phyloP scores from a whole-genome alignment of 2,329 filamentous ascomycete genomes.

The Colletotrichum gloeosporioides region DNA sequence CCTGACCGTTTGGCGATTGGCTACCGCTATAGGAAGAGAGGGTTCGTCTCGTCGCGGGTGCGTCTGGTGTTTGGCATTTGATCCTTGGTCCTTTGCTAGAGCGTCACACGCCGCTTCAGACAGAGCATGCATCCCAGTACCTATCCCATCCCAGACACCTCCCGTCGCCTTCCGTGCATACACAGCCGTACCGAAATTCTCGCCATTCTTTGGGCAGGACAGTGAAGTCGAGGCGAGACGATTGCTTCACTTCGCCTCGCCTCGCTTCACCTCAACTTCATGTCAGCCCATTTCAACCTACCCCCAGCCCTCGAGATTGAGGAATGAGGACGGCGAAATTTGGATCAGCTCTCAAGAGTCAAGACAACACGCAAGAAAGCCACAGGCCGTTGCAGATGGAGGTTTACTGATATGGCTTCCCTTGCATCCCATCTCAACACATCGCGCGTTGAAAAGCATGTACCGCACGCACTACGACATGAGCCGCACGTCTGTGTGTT shows the following conservation, averaged over 20 bases:
- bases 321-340: neutral
- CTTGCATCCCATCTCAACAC: neutral
- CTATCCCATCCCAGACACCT: neutral
- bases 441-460: neutral
- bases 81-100: neutral
- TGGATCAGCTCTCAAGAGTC: neutral
- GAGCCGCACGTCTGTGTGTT: neutral
- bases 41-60: conserved; percentile 16
- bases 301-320: neutral
- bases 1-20: neutral
- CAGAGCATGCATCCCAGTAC: neutral
- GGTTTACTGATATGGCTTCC: neutral
- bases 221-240: neutral
- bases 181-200: neutral
- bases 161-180: neutral
- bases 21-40: neutral
- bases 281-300: neutral
- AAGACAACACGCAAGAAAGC: neutral
- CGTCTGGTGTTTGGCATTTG: conserved; percentile 10
- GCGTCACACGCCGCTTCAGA: neutral
- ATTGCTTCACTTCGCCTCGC: neutral
- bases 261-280: neutral
- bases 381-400: neutral
- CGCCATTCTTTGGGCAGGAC: neutral
- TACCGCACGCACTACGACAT: neutral